Base-by-base conservation (phyloP, 371 early-diverging fungal genomes). In the Sporodiniella umbellata region DNA sequence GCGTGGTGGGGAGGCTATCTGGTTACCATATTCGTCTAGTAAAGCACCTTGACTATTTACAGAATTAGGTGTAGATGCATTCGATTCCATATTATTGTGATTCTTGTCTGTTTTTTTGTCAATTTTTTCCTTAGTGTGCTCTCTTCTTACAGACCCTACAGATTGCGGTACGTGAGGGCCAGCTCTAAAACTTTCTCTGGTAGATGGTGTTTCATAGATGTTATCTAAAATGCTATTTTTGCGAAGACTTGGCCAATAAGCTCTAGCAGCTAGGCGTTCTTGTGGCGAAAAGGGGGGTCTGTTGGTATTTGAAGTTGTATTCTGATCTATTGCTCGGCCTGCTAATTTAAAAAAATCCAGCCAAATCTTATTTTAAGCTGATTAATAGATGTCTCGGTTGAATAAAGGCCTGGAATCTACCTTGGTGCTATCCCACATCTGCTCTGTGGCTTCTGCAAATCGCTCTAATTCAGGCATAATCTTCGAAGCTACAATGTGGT, bases 391-490 rank as follows among this genome's bases (percentile, higher is more conserved):
- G 12, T 31, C 12, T 10, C 31, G 12, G 12, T 8, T 12, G 12
- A 1, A 31, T 31, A 31, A 10, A 1, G 10, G 10, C n/a, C 23
- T 43, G 1, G 15, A 17, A 28, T 25, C 45, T 66, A 76, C 80
- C 61, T 75, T 62, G 46, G 60, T 58, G 24, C 64, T 54, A 19
- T 78, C 59, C 64, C 74, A 64, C 19, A 80, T 66, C 25, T 49
- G 50, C 8, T 44, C 42, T 10, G 71, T 74, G 11, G 75, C 62
- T 33, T 67, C 70, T 22, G 67, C 57, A 38, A 65, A 79, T 19
- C 61, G 60, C 18, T 82, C 79, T 2, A 82, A 56, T 39, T 70
- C 70, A 4, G 79, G 75, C 6, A 78, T 48, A 15, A 78, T 66
- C 38, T 62, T 66, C 31, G 66, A 52, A 14, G 72, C 53, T n/a